Base-by-base conservation (phyloP, 805 yeast genomes). In the Tetrapisispora iriomotensis region DNA sequence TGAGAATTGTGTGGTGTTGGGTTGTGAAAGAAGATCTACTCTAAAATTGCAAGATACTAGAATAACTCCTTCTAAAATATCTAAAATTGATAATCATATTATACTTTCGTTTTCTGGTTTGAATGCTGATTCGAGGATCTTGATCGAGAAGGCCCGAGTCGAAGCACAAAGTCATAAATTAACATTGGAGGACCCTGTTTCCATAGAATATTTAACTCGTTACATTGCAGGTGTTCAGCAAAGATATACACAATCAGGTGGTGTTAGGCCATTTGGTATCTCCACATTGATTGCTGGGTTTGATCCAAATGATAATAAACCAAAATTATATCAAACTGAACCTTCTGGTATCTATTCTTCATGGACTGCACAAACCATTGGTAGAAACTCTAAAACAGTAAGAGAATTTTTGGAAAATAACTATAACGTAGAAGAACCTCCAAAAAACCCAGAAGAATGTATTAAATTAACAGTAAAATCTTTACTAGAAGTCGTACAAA, bases 161-260 rank as follows among this genome's bases (percentile, higher is more conserved):
- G 96, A 92, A 62, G 96, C 97, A 3, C 98, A 92, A 64, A 82
- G 94, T 13, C 95, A 88, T 64, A 75, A 82, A 60, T 73, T 92
- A 53, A 86, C 90, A n/a, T 72, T 90, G 55, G 98, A 90, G 60
- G 97, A 92, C 58, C 82, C 96, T 1, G 96, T 87, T 8, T 70
- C 86, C 14, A 74, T 92, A 42, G 97, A 92, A 58, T 92, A 88
- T 61, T 70, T 92, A 61, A 86, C 98, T 27, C 82, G 82, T 61
- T 85, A 85, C 55, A 85, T 92, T 46, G 98, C 98, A n/a, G 96
- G 96, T 18, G 90, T 90, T 33, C 96, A 92, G 64, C 98, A 92
- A 62, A 76, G 80, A 62, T 92, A 90, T 65, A 92, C 98, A 6
- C 98, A 92, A 64, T 79, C 94, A 37, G 98, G 98, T 50, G 98